Percentiles rank a stretch among this genome's conserved stretches.
Evolutionary conservation across 1,284 basidiomycete species (phyloP).

Genomic region (Trametes pubescens): DNA sequence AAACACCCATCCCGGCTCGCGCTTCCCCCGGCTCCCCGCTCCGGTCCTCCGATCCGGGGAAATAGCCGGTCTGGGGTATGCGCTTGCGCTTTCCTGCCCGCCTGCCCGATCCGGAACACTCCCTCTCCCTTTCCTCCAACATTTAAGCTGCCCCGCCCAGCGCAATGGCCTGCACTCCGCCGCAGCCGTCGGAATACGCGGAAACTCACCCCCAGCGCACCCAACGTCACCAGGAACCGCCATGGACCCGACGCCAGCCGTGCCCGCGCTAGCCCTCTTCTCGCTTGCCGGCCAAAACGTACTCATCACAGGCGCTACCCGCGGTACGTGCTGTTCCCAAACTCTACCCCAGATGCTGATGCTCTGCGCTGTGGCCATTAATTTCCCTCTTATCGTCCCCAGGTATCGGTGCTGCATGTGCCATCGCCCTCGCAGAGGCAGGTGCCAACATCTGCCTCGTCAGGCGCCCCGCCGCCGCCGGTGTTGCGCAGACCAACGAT

Average conservation of each 20-base stretch:
- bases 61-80: conserved; percentile 34
- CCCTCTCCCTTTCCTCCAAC: conserved; percentile 14
- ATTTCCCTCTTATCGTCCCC: conserved; percentile 31
- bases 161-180: neutral
- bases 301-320: conserved; percentile 75
- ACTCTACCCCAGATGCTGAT: conserved; percentile 27
- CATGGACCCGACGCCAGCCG: conserved; percentile 55
- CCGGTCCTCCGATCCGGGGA: conserved; percentile 42
- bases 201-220: conserved; percentile 11
- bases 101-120: conserved; percentile 24
- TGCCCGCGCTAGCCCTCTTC: conserved; percentile 64
- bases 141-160: conserved; percentile 14
- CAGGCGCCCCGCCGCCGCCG: conserved; percentile 57
- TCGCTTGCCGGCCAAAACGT: conserved; percentile 65
- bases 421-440: conserved; percentile 76
- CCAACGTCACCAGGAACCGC: conserved; percentile 1
- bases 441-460: conserved; percentile 88
- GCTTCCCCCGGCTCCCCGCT: conserved; percentile 28
- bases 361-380: conserved; percentile 12
- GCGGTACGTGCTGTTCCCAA: conserved; percentile 37
- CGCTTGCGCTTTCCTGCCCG: conserved; percentile 6
- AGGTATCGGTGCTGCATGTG: conserved; percentile 81
- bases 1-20: conserved; percentile 1
- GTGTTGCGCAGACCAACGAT: conserved; percentile 53
- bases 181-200: conserved; percentile 19